Evolutionary conservation across 2,329 filamentous ascomycete genomes (phyloP).

Genomic region (Fusarium mangiferae): DNA sequence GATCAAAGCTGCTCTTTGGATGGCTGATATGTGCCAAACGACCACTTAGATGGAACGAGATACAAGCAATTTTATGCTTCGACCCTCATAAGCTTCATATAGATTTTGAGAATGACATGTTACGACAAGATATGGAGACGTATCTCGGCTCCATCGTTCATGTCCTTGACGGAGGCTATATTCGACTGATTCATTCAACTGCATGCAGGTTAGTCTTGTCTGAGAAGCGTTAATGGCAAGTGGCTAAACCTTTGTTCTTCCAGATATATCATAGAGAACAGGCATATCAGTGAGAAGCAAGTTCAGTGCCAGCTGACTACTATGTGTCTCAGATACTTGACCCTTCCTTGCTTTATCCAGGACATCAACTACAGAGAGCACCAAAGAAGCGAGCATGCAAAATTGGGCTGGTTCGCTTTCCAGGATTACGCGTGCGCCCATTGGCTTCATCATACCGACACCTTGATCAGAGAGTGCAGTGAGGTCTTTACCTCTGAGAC

Average conservation of each 20-base stretch:
- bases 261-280: background rate
- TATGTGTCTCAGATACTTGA: background rate
- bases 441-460: background rate
- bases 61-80: constrained; percentile 3
- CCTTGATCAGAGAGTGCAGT: background rate
- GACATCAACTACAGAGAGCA: rapidly evolving
- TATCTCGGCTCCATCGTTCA: constrained; percentile 12
- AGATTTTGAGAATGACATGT: background rate
- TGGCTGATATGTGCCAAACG: constrained; percentile 10
- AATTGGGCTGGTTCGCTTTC: background rate
- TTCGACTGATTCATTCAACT: background rate
- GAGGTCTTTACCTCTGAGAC: rapidly evolving
- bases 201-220: background rate
- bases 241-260: rapidly evolving
- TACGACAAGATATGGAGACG: background rate
- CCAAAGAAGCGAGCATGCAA: background rate
- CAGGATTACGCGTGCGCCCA: constrained; percentile 2
- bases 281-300: background rate
- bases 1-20: background rate
- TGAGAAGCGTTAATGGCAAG: rapidly evolving
- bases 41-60: constrained; percentile 1
- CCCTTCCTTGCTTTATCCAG: background rate
- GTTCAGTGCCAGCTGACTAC: background rate
- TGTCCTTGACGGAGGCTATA: background rate
- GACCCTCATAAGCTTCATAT: background rate